Base-by-base conservation (phyloP, 2,329 filamentous ascomycete genomes). In the Phialophora chinensis region DNA sequence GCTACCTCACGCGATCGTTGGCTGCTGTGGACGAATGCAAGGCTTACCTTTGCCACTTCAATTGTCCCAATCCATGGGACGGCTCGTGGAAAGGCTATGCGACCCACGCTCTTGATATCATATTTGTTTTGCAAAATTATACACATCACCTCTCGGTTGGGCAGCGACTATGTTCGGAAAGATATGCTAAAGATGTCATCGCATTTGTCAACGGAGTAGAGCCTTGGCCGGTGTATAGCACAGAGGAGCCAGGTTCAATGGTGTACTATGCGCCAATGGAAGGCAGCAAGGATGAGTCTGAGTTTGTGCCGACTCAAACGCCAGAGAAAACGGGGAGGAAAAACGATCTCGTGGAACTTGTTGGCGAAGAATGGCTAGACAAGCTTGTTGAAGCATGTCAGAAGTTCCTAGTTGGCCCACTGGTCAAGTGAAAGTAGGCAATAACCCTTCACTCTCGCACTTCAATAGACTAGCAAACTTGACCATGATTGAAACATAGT, bases 281-380 rank as follows among this genome's bases (percentile, higher is more conserved):
- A 33, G 31, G 31, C 31, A 3, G 11, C 31, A 33, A 33, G 31
- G 31, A 33, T 33, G 31, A 33, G 31, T 33, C 31, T 29, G 42
- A 44, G 25, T 60, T 67, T 84, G 82, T 70, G 20, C 31, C n/a
- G 17, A 47, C 29, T 17, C 23, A 11, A 17, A 47, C 1, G 11
- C 56, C 56, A 7, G 56, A 17, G 38, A 42, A 33, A 20, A 60
- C 56, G 5, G 56, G 31, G 31, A 38, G 56, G 31, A 60, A 42
- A 42, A 60, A 47, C 33, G 31, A 42, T 14, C 38, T 60, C 12
- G 56, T 60, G 31, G 31, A 60, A 12, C 38, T 60, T 17, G 56
- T 60, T 20, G 56, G 56, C 23, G 56, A 60, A 29, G 56, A 60
- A 17, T 17, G 4, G n/a, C 56, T 60, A 11, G 56, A 60, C 38